phyloP scores from a whole-genome alignment of 2,329 filamentous ascomycete genomes.

The Aspergillus ustus region DNA sequence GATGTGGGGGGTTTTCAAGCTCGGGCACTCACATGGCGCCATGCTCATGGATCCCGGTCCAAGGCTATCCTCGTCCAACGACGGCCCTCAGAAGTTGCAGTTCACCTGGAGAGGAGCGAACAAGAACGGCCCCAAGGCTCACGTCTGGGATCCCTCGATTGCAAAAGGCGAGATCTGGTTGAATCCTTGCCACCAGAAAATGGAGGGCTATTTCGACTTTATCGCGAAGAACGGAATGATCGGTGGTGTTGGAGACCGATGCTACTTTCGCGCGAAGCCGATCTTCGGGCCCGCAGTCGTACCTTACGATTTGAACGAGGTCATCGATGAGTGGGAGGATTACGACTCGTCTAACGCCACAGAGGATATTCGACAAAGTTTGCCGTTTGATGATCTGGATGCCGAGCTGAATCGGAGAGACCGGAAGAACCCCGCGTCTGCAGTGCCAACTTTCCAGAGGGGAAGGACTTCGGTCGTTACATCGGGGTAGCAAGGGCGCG shows the following conservation, averaged over 20 bases:
- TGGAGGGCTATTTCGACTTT: constrained; percentile 9
- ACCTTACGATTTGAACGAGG: constrained; percentile 12
- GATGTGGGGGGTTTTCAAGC: constrained; percentile 14
- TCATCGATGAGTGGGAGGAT: constrained; percentile 13
- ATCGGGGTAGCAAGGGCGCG: background rate
- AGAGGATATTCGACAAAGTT: constrained; percentile 8
- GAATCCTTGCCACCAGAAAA: background rate
- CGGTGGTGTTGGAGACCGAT: background rate
- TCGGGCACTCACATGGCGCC: background rate
- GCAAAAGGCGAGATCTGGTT: constrained; percentile 13
- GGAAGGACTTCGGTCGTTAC: background rate
- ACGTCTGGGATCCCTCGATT: background rate
- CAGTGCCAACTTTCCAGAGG: background rate
- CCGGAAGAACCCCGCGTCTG: background rate
- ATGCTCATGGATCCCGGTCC: constrained; percentile 12
- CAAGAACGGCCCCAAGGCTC: too few species aligned
- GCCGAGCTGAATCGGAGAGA: background rate
- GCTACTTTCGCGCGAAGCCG: background rate
- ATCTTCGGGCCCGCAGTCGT: constrained; percentile 6
- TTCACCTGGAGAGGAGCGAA: constrained; percentile 12
- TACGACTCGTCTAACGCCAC: background rate
- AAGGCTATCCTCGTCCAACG: background rate
- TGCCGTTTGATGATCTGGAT: background rate
- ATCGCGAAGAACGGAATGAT: background rate
- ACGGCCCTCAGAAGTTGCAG: background rate